Evolutionary conservation across 352 stramenopile species (phyloP).

Genomic region (Pythium aphanidermatum): DNA sequence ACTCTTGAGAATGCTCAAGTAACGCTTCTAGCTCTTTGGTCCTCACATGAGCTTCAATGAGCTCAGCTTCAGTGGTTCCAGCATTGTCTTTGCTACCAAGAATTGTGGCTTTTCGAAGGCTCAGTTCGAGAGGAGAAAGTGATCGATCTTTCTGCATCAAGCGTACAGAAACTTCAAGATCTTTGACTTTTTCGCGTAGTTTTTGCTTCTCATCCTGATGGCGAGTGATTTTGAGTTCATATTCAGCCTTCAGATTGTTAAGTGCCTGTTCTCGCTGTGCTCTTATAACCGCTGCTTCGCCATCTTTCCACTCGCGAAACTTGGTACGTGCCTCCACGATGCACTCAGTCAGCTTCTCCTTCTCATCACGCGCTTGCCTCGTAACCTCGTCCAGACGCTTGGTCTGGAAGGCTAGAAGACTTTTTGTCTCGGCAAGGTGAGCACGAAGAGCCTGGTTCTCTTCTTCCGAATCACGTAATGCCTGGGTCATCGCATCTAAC

Average conservation of each 20-base stretch:
- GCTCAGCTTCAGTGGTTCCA: constrained; percentile 36
- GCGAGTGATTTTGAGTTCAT: constrained; percentile 55
- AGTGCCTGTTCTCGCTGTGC: constrained; percentile 40
- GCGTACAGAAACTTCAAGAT: constrained; percentile 59
- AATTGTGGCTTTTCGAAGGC: constrained; percentile 53
- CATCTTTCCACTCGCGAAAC: constrained; percentile 66
- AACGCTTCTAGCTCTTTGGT: constrained; percentile 55
- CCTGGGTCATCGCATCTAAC: constrained; percentile 28
- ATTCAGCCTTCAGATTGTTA: constrained; percentile 48
- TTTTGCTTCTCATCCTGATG: constrained; percentile 75
- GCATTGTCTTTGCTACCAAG: constrained; percentile 38
- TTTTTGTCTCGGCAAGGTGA: constrained; percentile 33
- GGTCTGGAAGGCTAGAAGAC: constrained; percentile 33
- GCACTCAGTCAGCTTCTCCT: constrained; percentile 39
- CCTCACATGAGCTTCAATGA: constrained; percentile 44
- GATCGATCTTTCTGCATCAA: constrained; percentile 57
- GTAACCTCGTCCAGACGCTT: constrained; percentile 44
- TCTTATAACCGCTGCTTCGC: constrained; percentile 30
- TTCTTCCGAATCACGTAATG: constrained; percentile 23
- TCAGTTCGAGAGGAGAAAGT: constrained; percentile 57
- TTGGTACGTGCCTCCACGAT: constrained; percentile 48
- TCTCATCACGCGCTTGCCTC: constrained; percentile 47
- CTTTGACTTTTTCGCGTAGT: constrained; percentile 63
- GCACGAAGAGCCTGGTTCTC: constrained; percentile 42
- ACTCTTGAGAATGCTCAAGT: constrained; percentile 49